Evolutionary conservation across 192 early-diverging fungal genomes (phyloP), one percentile per base, ranked within the genome.

Genomic region (Cladochytrium replicatum): DNA sequence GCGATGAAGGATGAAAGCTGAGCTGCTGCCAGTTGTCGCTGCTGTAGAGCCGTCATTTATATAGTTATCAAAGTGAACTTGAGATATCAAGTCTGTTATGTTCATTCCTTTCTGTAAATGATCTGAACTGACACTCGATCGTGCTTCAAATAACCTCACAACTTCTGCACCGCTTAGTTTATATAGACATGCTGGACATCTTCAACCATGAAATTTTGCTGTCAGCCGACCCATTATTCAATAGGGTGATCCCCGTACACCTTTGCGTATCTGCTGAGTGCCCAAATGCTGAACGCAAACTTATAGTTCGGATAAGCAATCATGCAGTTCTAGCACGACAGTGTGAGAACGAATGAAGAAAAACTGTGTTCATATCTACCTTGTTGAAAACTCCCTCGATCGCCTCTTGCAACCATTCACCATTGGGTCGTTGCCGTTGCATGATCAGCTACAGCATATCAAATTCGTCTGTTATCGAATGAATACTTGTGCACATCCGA

Each of bases 311-410:
- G 88, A 61, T 96, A 96, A 24, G 83, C 77, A 37, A 77, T 77
- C 74, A 77, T 68, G 46, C 70, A 72, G 52, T 69, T 77, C 41
- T 60, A 50, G 17, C 22, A 23, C 6, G 8, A n/a, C n/a, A n/a
- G 45, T 43, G 41, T 43, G 11, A 22, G 41, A 5, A 4, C 6
- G 23, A n/a, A 5, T 22, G 15, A 50, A 22, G 3, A 45, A 8
- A 7, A 4, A 8, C 17, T 38, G 6, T 23, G 32, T 5, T 15
- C 6, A 5, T 24, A 13, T 83, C 25, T 39, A 80, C 85, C 58
- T 89, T 83, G 75, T 95, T 99, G 63, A 99, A 99, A 27, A 99
- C 90, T 32, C 96, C 96, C 65, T 99, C 96, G 50, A 97, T 92
- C 22, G 75, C 83, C 58, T 99, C 96, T 62, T 99, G 96, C 9